Conservation (phyloP, 441 rosid species). For the Gossypium aridum region DNA sequence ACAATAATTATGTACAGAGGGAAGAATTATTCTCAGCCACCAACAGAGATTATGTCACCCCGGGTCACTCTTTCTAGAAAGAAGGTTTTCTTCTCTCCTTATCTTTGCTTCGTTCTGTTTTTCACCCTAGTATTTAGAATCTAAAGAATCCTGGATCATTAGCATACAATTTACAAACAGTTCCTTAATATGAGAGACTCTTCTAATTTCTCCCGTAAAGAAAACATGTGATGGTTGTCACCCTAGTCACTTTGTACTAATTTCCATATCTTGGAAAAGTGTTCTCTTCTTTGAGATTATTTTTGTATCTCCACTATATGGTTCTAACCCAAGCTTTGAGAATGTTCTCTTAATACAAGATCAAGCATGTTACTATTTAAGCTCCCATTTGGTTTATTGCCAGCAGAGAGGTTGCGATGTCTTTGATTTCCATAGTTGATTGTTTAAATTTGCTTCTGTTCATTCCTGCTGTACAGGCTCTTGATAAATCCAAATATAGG, state of each 20-base stretch:
- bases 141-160: background rate
- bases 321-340: background rate
- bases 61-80: conserved; percentile 79
- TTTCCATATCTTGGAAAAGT: background rate
- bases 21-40: conserved; percentile 90
- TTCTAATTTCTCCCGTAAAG: background rate
- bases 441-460: background rate
- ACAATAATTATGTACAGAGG: conserved; percentile 94
- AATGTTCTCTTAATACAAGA: background rate
- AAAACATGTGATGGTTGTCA: background rate
- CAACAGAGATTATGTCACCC: conserved; percentile 69
- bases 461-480: conserved; percentile 35
- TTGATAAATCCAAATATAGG: conserved; percentile 82
- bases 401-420: background rate
- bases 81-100: conserved; percentile 42
- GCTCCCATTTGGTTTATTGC: background rate
- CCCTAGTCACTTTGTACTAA: background rate
- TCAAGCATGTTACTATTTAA: conserved; percentile 2
- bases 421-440: background rate
- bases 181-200: background rate
- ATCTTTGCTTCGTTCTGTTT: background rate
- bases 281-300: background rate
- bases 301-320: background rate
- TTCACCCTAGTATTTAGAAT: background rate
- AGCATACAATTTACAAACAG: background rate